phyloP scores from a whole-genome alignment of 2,329 filamentous ascomycete species.

The Hypoxylon sp. region DNA sequence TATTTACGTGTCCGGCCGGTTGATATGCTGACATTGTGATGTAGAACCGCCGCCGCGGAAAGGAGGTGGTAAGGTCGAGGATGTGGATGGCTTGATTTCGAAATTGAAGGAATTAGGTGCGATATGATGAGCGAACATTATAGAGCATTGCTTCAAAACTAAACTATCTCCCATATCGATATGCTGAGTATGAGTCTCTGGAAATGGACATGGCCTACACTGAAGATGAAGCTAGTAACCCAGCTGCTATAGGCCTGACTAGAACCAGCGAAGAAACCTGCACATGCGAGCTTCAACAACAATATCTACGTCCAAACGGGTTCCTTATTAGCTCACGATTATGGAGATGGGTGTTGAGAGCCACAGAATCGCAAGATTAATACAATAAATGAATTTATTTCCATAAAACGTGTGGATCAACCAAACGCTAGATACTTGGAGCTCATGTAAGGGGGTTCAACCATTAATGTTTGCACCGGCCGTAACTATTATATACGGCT shows the following conservation, averaged over 20 bases:
- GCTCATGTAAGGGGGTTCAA: neutral
- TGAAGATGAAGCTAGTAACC: slow-evolving; percentile 8
- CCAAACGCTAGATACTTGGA: neutral
- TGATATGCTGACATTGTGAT: slow-evolving; percentile 26
- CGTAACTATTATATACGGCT: neutral
- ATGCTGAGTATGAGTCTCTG: neutral
- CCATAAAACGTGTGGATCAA: neutral
- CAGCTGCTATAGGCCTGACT: neutral
- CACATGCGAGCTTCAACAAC: neutral
- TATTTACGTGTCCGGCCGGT: neutral
- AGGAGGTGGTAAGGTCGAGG: slow-evolving; percentile 96
- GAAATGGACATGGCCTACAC: neutral
- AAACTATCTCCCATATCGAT: neutral
- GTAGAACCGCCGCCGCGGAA: slow-evolving; percentile 87
- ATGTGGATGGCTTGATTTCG: slow-evolving; percentile 92
- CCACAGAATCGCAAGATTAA: slow-evolving; percentile 12
- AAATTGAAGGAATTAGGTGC: slow-evolving; percentile 98
- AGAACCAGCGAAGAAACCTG: neutral
- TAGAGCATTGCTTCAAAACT: slow-evolving; percentile 1
- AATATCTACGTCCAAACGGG: neutral
- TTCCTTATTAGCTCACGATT: neutral
- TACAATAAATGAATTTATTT: slow-evolving; percentile 33
- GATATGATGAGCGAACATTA: slow-evolving; percentile 66
- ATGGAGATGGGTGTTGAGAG: neutral
- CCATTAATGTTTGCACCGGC: neutral